These are phyloP conservation scores for Nakataea oryzae DNA, from an alignment of 2,329 filamentous ascomycete species.

Conservation along the genomic window DNA sequence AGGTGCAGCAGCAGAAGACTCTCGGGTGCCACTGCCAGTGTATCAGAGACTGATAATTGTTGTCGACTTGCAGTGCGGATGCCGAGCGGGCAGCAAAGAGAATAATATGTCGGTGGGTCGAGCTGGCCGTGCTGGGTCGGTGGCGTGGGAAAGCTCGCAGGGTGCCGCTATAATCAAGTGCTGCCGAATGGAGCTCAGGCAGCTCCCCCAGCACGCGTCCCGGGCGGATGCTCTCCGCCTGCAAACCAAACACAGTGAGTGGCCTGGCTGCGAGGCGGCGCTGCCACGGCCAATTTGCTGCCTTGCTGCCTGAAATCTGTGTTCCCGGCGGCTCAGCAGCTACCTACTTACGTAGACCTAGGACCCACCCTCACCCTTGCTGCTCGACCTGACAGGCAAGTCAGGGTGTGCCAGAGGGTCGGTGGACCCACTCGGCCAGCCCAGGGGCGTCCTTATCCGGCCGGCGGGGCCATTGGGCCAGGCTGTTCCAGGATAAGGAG, in stretches of 20 bases:
- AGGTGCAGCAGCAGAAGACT: background rate
- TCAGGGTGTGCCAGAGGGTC: too few relatives aligned
- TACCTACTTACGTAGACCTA: too few relatives aligned
- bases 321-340: too few relatives aligned
- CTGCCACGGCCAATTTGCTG: background rate
- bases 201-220: constrained; percentile 3
- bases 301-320: background rate
- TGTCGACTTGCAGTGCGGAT: background rate
- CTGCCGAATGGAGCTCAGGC: background rate
- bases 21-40: too few relatives aligned
- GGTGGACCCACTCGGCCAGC: background rate
- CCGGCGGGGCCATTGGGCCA: too few relatives aligned
- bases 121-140: background rate
- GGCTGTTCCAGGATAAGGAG: background rate
- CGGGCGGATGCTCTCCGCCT: background rate
- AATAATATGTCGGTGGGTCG: background rate
- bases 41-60: background rate
- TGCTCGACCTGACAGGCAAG: too few relatives aligned
- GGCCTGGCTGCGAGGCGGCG: too few relatives aligned
- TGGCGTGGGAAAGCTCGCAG: background rate
- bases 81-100: background rate
- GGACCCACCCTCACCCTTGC: too few relatives aligned
- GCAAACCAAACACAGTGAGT: too few relatives aligned
- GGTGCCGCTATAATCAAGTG: background rate
- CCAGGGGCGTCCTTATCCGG: background rate